Evolutionary conservation across 768 basidiomycete species (phyloP).

Genomic region (Cantharellus anzutake): DNA sequence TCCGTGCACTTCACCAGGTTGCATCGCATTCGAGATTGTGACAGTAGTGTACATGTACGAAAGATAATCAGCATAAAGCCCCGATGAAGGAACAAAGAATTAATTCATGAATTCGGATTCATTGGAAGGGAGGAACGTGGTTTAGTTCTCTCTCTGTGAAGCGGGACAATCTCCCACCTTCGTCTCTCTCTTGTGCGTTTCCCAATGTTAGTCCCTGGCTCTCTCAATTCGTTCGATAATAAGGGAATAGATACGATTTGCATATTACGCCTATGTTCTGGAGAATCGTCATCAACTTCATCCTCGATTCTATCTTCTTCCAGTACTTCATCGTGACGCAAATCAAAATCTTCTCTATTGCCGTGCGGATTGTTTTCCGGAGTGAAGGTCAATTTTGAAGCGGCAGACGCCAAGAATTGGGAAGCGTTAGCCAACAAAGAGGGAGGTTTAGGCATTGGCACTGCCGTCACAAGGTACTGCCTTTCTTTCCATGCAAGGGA

Average conservation of each 20-base stretch:
- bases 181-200: constrained; percentile 23
- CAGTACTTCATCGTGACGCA: constrained; percentile 57
- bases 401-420: constrained; percentile 21
- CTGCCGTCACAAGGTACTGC: constrained; percentile 40
- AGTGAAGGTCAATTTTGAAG: background rate
- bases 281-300: constrained; percentile 58
- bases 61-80: too few species aligned
- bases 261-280: constrained; percentile 34
- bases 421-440: constrained; percentile 37
- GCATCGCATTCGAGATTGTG: too few species aligned
- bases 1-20: too few species aligned
- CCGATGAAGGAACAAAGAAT: too few species aligned
- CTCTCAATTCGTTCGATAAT: constrained; percentile 16
- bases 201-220: constrained; percentile 14
- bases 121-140: too few species aligned
- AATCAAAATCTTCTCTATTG: constrained; percentile 31
- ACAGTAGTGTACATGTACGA: too few species aligned
- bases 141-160: constrained; percentile 12
- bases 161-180: constrained; percentile 29
- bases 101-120: too few species aligned
- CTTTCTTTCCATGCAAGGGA: constrained; percentile 37
- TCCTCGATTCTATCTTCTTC: constrained; percentile 67
- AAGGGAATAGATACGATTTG: constrained; percentile 30
- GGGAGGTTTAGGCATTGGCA: constrained; percentile 49
- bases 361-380: constrained; percentile 29